Base-by-base conservation (phyloP, 179 eudicot species). In the Amaranthus tricolor region DNA sequence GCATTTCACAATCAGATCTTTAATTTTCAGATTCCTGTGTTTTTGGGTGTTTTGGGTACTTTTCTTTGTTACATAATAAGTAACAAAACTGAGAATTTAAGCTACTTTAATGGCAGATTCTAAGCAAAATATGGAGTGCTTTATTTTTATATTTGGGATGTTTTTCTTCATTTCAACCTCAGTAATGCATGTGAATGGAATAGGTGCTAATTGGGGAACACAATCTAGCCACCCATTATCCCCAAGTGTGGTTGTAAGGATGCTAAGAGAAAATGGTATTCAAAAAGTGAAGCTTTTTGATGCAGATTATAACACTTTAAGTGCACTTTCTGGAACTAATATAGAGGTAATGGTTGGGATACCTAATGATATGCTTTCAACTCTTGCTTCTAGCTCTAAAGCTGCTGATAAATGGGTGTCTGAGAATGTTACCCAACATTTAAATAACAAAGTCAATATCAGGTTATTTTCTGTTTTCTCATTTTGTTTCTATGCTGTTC, bases 261-360 rank as follows among this genome's bases (percentile, higher is more conserved):
- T 95, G 91, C 71, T 95, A 15, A 83, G 78, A 51, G 99, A 93
- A 11, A 95, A 95, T 80, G 89, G 96, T 79, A 77, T 95, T 67
- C 92, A 87, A 61, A 95, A 91, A 77, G 92, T 91, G 48, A 95
- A 95, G 88, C 92, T 95, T 61, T 95, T 95, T 75, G 99, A 95
- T 84, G 89, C 99, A 19, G 98, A 93, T 77, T 90, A 91, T 81
- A 86, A 82, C 51, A 78, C 89, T 0, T 66, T 95, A 66, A 85
- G 63, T 71, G 96, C 99, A 57, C 76, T 95, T 60, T 89, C 92
- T 7, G 85, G 76, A 70, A 80, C 97, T 75, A 86, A 85, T 74
- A 81, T 94, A 72, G 96, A 94, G 78, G 97, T 94, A 68, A 94
- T 94, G 98, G 95, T 94, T 77, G 98, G 98, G 5, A 94, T 94